phyloP scores from a whole-genome alignment of 495 filamentous ascomycete species.

The Penicillium fimorum region DNA sequence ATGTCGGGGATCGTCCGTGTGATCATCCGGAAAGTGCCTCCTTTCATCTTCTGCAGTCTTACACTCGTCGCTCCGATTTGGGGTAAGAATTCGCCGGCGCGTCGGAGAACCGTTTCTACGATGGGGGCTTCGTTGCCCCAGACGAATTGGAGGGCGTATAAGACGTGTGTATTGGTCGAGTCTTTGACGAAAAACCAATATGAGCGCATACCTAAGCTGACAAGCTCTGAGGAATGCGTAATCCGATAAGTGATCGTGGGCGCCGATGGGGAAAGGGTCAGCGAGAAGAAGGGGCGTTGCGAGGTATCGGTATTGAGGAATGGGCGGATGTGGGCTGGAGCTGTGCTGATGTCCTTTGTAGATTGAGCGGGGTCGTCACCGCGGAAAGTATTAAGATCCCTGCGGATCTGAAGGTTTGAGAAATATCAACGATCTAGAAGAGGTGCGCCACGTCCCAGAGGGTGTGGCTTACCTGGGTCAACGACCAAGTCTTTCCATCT shows the following conservation, averaged over 20 bases:
- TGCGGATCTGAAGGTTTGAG: constrained; percentile 10
- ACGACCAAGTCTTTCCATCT: constrained; percentile 8
- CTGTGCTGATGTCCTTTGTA: background rate
- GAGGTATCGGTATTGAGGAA: constrained; percentile 13
- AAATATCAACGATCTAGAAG: background rate
- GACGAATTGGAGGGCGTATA: constrained; percentile 20
- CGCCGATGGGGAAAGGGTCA: constrained; percentile 2
- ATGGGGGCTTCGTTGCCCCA: constrained; percentile 22
- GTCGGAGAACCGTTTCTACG: constrained; percentile 17
- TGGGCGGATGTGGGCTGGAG: constrained; percentile 12
- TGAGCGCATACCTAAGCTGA: constrained; percentile 15
- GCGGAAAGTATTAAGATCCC: constrained; percentile 13
- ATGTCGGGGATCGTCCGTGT: constrained; percentile 17
- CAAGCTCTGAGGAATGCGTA: constrained; percentile 21
- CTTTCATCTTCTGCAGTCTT: constrained; percentile 16
- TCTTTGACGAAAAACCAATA: constrained; percentile 25
- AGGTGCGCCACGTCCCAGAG: background rate
- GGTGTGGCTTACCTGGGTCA: constrained; percentile 12
- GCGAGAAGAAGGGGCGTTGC: constrained; percentile 12
- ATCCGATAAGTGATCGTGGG: constrained; percentile 17
- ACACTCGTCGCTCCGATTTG: constrained; percentile 17
- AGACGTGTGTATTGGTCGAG: constrained; percentile 15
- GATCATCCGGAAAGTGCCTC: constrained; percentile 15
- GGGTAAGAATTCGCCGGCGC: constrained; percentile 19
- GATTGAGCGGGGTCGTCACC: background rate